Conservation (phyloP, 179 eudicot species). For the Beta corolliflora region DNA sequence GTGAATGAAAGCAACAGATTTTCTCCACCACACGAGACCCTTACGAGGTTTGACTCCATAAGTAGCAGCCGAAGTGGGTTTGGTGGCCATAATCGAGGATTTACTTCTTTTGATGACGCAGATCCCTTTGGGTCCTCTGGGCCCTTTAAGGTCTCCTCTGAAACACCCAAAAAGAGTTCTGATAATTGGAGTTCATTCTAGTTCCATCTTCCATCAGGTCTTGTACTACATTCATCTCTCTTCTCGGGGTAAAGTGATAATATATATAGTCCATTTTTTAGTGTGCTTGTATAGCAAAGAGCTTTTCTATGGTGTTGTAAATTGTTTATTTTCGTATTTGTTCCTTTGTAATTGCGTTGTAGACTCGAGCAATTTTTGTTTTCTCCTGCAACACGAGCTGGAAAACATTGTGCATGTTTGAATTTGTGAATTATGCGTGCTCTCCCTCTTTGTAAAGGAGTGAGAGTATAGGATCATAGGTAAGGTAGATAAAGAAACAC, state of each 20-base stretch:
- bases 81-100: conserved; percentile 60
- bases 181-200: conserved; percentile 76
- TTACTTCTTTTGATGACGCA: conserved; percentile 75
- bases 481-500: neutral
- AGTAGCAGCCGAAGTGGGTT: conserved; percentile 65
- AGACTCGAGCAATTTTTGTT: conserved; percentile 1
- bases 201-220: neutral
- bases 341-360: conserved; percentile 18
- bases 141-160: conserved; percentile 70
- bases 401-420: conserved; percentile 5
- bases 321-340: conserved; percentile 13
- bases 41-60: conserved; percentile 70
- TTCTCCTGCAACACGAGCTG: neutral
- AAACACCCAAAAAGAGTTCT: conserved; percentile 64
- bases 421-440: neutral
- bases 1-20: conserved; percentile 51
- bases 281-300: conserved; percentile 31
- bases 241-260: conserved; percentile 2
- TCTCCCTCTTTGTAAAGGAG: neutral
- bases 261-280: conserved; percentile 17
- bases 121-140: conserved; percentile 94
- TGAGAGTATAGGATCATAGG: neutral
- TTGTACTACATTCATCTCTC: neutral
- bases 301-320: conserved; percentile 21
- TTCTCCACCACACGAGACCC: conserved; percentile 67